Evolutionary conservation across 2,329 filamentous ascomycete genomes (phyloP).

Genomic region (Triangularia verruculosa): DNA sequence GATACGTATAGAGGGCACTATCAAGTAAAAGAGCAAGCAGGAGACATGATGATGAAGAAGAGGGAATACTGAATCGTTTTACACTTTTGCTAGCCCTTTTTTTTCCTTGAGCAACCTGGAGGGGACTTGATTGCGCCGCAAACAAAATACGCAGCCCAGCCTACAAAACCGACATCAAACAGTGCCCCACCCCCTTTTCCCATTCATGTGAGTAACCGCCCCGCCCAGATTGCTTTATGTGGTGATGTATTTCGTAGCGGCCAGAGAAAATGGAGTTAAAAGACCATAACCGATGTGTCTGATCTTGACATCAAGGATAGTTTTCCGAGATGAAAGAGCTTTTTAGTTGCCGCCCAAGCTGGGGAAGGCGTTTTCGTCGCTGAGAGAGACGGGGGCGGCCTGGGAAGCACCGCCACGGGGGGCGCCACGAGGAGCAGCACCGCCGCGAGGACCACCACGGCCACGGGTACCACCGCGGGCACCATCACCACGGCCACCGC

Average conservation of each 20-base stretch:
- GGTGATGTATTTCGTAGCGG: neutral
- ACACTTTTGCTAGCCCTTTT: neutral
- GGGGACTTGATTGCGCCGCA: neutral
- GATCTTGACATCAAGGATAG: slow-evolving; percentile 3
- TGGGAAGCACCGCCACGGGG: slow-evolving; percentile 40
- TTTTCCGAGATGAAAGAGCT: neutral
- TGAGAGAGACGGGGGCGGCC: slow-evolving; percentile 52
- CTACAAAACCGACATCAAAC: neutral
- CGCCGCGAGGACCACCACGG: slow-evolving; percentile 35
- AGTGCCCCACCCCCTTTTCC: slow-evolving; percentile 1
- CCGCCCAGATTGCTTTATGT: neutral
- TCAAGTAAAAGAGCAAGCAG: neutral
- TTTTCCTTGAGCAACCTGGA: neutral
- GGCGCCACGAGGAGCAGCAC: slow-evolving; percentile 45
- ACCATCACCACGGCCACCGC: slow-evolving; percentile 43
- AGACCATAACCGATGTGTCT: slow-evolving; percentile 14
- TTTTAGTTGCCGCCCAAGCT: slow-evolving; percentile 46
- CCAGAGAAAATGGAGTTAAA: neutral
- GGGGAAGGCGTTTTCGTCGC: slow-evolving; percentile 58
- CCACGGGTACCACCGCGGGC: slow-evolving; percentile 41
- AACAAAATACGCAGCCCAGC: neutral
- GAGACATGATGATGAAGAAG: neutral
- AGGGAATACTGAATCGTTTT: neutral
- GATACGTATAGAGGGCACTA: neutral
- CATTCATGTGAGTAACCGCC: slow-evolving; percentile 12